Conservation (phyloP, 2,329 filamentous ascomycete species). For the Penicillium fuscoglaucum region DNA sequence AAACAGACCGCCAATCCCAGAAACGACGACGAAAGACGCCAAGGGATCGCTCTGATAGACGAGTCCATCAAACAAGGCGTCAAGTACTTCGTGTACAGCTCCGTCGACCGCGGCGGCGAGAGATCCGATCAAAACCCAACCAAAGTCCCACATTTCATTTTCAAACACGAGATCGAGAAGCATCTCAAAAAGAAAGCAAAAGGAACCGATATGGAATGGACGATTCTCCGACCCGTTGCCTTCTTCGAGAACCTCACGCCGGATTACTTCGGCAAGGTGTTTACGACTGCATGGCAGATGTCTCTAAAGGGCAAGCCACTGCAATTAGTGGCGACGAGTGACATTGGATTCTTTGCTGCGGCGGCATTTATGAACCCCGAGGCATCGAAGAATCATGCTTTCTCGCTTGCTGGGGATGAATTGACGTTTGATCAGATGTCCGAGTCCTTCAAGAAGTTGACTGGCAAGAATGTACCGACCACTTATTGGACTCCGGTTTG, state of each 20-base stretch:
- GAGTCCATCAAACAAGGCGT: slow-evolving; percentile 57
- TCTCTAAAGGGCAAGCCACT: slow-evolving; percentile 45
- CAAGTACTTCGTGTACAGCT: slow-evolving; percentile 63
- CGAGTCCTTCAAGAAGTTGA: slow-evolving; percentile 48
- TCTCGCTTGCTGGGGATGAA: slow-evolving; percentile 56
- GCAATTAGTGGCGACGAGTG: slow-evolving; percentile 47
- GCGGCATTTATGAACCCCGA: slow-evolving; percentile 50
- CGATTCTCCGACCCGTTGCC: slow-evolving; percentile 61
- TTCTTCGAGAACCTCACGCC: slow-evolving; percentile 61
- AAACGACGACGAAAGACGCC: slow-evolving; percentile 46
- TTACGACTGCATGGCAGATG: slow-evolving; percentile 46
- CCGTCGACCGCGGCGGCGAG: slow-evolving; percentile 63
- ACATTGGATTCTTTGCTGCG: slow-evolving; percentile 56
- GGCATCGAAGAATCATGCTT: slow-evolving; percentile 46
- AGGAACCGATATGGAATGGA: slow-evolving; percentile 57
- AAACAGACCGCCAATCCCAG: background rate
- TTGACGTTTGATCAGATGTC: slow-evolving; percentile 50
- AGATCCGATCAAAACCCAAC: slow-evolving; percentile 54
- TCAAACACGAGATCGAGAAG: slow-evolving; percentile 63
- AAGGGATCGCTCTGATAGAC: slow-evolving; percentile 61
- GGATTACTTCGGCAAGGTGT: slow-evolving; percentile 51
- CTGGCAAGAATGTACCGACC: slow-evolving; percentile 46
- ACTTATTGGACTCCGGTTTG: slow-evolving; percentile 45
- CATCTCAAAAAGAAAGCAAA: slow-evolving; percentile 54
- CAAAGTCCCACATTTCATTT: slow-evolving; percentile 61